These are phyloP conservation scores for Tylopilus felleus DNA, from an alignment of 768 basidiomycete genomes.

Conservation along the genomic window DNA sequence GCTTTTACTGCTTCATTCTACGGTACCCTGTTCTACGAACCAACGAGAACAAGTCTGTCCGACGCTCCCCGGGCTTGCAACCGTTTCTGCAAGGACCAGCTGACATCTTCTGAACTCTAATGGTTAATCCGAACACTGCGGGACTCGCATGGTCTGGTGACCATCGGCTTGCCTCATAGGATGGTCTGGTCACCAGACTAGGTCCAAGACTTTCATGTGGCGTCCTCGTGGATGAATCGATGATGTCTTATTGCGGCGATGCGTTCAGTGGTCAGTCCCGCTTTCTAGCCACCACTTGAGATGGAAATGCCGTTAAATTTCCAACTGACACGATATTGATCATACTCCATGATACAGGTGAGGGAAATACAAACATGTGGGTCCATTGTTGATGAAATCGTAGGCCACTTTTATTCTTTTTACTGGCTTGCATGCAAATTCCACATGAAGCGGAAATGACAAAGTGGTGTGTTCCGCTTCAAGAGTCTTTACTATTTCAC, in stretches of 20 bases:
- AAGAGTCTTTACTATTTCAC: not conserved
- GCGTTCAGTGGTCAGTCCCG: not conserved
- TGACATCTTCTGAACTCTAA: no score
- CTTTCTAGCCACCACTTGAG: not conserved
- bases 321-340: not conserved
- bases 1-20: no score
- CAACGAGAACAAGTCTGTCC: no score
- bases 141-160: no score
- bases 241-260: not conserved
- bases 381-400: not conserved
- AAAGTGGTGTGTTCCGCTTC: not conserved
- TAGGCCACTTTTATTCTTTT: not conserved
- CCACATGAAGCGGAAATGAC: conserved; percentile 4
- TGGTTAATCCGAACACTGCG: not conserved
- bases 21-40: no score
- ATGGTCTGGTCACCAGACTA: no score
- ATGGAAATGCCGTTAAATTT: not conserved
- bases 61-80: no score
- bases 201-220: no score
- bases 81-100: no score
- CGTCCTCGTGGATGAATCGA: not conserved
- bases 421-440: not conserved
- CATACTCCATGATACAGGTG: not conserved
- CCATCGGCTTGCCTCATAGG: no score
- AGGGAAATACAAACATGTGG: not conserved